Conservation (phyloP, 805 yeast species). For the Yamadazyma ubonensis region DNA sequence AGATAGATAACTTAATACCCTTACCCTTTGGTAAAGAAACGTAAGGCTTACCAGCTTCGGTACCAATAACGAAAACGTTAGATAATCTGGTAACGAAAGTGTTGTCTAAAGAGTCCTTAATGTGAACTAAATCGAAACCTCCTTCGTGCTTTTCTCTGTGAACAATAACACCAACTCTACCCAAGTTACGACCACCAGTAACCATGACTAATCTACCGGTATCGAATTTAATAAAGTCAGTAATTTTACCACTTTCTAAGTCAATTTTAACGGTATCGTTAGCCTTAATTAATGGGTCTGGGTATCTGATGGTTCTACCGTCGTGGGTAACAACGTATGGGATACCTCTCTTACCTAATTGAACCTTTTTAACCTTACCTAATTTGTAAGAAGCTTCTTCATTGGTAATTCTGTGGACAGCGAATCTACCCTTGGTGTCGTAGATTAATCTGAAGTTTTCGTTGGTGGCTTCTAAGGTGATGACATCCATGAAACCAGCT, state of each 20-base stretch:
- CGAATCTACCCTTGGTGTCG: slow-evolving; percentile 98
- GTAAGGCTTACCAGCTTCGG: slow-evolving; percentile 41
- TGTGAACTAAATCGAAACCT: slow-evolving; percentile 44
- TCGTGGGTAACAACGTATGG: slow-evolving; percentile 99
- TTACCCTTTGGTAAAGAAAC: slow-evolving; percentile 46
- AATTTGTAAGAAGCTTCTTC: slow-evolving; percentile 98
- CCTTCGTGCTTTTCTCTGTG: slow-evolving; percentile 46
- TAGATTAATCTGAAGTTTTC: slow-evolving; percentile 99
- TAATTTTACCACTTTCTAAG: slow-evolving; percentile 92
- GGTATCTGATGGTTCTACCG: slow-evolving; percentile 99
- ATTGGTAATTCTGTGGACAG: slow-evolving; percentile 98
- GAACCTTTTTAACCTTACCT: slow-evolving; percentile 97
- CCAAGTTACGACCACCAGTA: slow-evolving; percentile 45
- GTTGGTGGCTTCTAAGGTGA: slow-evolving; percentile 95
- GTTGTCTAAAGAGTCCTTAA: slow-evolving; percentile 42
- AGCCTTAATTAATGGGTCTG: slow-evolving; percentile 95
- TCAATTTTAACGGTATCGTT: slow-evolving; percentile 98
- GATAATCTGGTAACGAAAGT: slow-evolving; percentile 43
- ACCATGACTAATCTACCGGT: slow-evolving; percentile 43
- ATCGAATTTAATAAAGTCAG: slow-evolving; percentile 44
- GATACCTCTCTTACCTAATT: slow-evolving; percentile 96
- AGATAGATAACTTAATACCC: slow-evolving; percentile 43
- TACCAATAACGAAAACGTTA: slow-evolving; percentile 42
- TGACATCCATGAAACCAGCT: slow-evolving; percentile 99
- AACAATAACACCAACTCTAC: slow-evolving; percentile 43